A percentile compares a stretch with the other conserved stretches of the same genome.
phyloP scores from a whole-genome alignment of 1,284 basidiomycete species.

The Hemileia vastatrix region DNA sequence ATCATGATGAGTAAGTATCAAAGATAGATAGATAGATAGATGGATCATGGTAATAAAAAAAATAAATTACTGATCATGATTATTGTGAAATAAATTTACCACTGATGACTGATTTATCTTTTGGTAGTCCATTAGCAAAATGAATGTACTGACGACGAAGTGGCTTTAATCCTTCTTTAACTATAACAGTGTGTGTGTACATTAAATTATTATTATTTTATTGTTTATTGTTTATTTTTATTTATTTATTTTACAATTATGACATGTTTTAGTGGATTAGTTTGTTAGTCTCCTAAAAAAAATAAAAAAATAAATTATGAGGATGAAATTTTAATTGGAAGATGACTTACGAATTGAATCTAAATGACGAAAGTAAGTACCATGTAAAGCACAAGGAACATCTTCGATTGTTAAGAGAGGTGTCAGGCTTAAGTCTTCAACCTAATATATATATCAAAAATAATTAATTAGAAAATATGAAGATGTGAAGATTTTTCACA shows the following conservation, averaged over 20 bases:
- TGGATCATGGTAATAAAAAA: no score
- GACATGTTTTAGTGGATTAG: no score
- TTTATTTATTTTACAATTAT: no score
- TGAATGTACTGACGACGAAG: constrained; percentile 84
- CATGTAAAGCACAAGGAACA: constrained; percentile 67
- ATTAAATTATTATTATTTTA: no score
- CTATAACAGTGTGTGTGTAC: constrained; percentile 45
- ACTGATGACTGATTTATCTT: constrained; percentile 58
- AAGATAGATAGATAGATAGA: no score
- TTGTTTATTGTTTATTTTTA: no score
- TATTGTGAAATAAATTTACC: constrained; percentile 53
- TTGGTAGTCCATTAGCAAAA: constrained; percentile 57
- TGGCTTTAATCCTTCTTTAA: constrained; percentile 61
- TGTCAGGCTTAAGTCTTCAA: constrained; percentile 58
- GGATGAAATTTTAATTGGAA: neutral
- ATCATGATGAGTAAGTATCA: no score
- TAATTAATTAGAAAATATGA: neutral
- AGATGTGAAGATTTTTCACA: no score
- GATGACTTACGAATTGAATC: constrained; percentile 53
- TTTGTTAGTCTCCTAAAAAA: no score
- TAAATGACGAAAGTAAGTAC: constrained; percentile 62
- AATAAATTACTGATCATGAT: no score
- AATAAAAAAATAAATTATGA: neutral
- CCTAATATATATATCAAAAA: constrained; percentile 47
- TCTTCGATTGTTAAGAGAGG: constrained; percentile 61